phyloP scores from a whole-genome alignment of 108 stramenopile species.

The Skeletonema grethae region DNA sequence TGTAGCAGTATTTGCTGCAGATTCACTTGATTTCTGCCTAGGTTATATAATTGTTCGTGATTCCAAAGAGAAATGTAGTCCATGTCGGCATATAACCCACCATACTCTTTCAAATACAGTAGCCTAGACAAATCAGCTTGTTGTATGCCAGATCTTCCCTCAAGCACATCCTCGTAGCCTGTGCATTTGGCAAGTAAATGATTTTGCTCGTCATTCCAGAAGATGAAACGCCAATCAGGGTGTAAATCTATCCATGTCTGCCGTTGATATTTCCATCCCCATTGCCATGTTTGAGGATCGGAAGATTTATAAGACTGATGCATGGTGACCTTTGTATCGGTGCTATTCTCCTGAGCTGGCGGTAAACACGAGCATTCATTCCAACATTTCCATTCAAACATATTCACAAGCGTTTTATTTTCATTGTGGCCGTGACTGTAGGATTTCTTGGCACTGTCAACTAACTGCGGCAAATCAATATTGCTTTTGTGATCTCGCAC shows the following conservation, averaged over 20 bases:
- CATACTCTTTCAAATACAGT: slow-evolving; percentile 6
- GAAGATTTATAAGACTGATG: slow-evolving; percentile 15
- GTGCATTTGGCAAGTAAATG: slow-evolving; percentile 8
- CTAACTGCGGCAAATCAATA: too few relatives aligned
- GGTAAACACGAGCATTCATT: slow-evolving; percentile 4
- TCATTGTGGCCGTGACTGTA: too few relatives aligned
- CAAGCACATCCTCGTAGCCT: slow-evolving; percentile 4
- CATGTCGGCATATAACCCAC: slow-evolving; percentile 9
- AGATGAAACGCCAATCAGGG: slow-evolving; percentile 9
- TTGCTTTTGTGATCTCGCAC: too few relatives aligned
- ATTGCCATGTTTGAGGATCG: slow-evolving; percentile 9
- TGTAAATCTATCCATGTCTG: slow-evolving; percentile 11
- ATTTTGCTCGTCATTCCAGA: slow-evolving; percentile 17
- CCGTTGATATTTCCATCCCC: slow-evolving; percentile 7
- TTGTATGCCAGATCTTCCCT: slow-evolving; percentile 7
- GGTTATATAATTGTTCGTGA: not conserved
- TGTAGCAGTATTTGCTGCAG: slow-evolving; percentile 6
- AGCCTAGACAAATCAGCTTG: slow-evolving; percentile 8
- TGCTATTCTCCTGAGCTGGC: not conserved
- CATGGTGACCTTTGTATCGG: not conserved
- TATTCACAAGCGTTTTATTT: too few relatives aligned
- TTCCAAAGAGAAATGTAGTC: slow-evolving; percentile 17
- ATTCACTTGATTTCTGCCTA: not conserved
- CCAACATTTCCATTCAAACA: slow-evolving; percentile 15
- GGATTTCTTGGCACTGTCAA: too few relatives aligned